Conservation (phyloP, 768 basidiomycete genomes). For the Crepidotus variabilis region DNA sequence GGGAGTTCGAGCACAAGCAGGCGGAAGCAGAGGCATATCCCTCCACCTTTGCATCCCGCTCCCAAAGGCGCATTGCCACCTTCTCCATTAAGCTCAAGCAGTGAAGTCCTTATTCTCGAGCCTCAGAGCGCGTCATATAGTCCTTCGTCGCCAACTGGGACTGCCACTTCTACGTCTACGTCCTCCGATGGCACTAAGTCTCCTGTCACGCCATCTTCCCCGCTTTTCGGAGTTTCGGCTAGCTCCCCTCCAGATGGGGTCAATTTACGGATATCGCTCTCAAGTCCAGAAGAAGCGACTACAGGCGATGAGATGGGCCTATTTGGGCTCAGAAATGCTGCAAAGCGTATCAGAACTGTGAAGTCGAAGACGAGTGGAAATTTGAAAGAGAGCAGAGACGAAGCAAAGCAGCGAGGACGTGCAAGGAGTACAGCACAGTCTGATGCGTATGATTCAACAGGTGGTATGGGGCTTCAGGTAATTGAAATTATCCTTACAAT, state of each 20-base stretch:
- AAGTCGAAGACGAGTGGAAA: neutral
- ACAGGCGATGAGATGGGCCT: neutral
- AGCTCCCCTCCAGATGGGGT: neutral
- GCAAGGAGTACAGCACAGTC: neutral
- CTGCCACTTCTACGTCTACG: slow-evolving; percentile 3
- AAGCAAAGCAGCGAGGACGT: neutral
- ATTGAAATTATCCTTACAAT: neutral
- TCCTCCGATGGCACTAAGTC: slow-evolving; percentile 1
- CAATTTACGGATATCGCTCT: neutral
- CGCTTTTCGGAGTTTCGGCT: slow-evolving; percentile 1
- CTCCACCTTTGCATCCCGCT: neutral
- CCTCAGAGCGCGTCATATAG: neutral
- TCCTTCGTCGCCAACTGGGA: slow-evolving; percentile 3
- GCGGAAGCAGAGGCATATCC: neutral
- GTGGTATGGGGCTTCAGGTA: neutral
- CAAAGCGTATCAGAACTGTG: neutral
- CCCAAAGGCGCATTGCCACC: neutral
- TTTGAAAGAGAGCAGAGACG: neutral
- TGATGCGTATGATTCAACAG: neutral
- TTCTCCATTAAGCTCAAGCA: neutral
- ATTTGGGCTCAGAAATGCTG: neutral
- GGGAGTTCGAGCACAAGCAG: neutral
- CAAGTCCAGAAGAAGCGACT: neutral
- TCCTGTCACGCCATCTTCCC: slow-evolving; percentile 1
- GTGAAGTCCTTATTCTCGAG: neutral